Conservation (phyloP, 2,329 filamentous ascomycete species). For the Neoscytalidium dimidiatum region DNA sequence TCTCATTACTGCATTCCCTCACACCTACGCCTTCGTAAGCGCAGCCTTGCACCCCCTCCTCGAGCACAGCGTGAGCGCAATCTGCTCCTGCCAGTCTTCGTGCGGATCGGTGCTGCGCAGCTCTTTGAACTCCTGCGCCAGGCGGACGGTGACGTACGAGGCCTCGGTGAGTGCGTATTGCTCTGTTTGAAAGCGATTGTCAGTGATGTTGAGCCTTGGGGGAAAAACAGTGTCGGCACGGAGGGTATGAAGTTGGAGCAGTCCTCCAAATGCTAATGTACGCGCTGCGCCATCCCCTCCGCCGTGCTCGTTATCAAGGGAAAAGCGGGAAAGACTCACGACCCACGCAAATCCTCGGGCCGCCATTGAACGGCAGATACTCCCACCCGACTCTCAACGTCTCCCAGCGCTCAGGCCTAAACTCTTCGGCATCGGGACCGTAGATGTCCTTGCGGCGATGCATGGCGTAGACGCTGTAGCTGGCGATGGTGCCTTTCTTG, state of each 20-base stretch:
- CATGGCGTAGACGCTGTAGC: slow-evolving; percentile 49
- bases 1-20: neutral
- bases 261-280: too few relatives aligned
- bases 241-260: too few relatives aligned
- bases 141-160: neutral
- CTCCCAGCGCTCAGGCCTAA: slow-evolving; percentile 52
- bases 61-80: slow-evolving; percentile 11
- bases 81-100: slow-evolving; percentile 11
- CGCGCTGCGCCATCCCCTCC: too few relatives aligned
- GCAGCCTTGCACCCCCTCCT: neutral
- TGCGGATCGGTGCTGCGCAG: neutral
- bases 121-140: slow-evolving; percentile 1
- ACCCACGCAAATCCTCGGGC: slow-evolving; percentile 38
- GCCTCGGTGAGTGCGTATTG: slow-evolving; percentile 19
- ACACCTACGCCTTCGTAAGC: neutral
- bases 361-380: slow-evolving; percentile 42
- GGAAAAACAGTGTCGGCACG: too few relatives aligned
- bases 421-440: slow-evolving; percentile 52
- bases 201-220: too few relatives aligned
- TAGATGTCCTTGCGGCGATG: slow-evolving; percentile 54
- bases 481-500: slow-evolving; percentile 47
- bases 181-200: too few relatives aligned
- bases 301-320: too few relatives aligned
- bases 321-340: slow-evolving; percentile 11
- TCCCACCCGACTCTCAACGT: slow-evolving; percentile 37